Evolutionary conservation across 1,139 yeast species (phyloP).

Genomic region (Diutina sp.): DNA sequence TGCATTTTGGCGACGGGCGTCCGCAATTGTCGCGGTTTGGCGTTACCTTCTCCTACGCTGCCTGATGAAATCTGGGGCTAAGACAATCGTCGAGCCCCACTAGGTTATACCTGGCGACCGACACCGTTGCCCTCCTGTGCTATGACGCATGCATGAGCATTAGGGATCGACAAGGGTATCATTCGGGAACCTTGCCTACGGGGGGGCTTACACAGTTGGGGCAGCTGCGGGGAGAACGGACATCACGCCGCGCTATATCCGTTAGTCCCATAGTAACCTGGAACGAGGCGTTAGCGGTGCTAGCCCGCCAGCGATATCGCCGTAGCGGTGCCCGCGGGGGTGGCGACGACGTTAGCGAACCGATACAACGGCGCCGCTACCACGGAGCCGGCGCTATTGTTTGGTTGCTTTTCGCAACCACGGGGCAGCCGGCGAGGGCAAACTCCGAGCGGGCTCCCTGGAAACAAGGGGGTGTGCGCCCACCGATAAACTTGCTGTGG

Average conservation of each 20-base stretch:
- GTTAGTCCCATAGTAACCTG: too few relatives aligned
- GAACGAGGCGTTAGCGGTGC: too few relatives aligned
- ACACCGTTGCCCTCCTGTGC: background rate
- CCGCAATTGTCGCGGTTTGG: slow-evolving; percentile 30
- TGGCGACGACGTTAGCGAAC: background rate
- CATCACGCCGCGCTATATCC: background rate
- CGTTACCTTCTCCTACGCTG: slow-evolving; percentile 25
- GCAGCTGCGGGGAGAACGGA: background rate
- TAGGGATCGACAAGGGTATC: background rate
- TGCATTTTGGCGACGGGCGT: slow-evolving; percentile 16
- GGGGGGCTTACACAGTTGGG: background rate
- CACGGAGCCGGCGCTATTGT: background rate
- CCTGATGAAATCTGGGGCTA: background rate
- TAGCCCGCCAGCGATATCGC: too few relatives aligned
- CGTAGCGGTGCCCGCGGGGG: background rate
- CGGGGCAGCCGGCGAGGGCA: background rate
- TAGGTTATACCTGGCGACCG: too few relatives aligned
- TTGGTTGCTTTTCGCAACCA: background rate
- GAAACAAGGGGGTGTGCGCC: background rate
- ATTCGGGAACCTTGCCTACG: background rate
- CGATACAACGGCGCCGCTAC: background rate
- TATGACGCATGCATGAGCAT: background rate
- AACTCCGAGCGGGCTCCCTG: background rate
- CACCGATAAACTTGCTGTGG: background rate
- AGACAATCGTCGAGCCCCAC: too few relatives aligned